Evolutionary conservation across 768 basidiomycete species (phyloP), one percentile per base, ranked within the genome.

Genomic region (Psilocybe subaeruginosa): DNA sequence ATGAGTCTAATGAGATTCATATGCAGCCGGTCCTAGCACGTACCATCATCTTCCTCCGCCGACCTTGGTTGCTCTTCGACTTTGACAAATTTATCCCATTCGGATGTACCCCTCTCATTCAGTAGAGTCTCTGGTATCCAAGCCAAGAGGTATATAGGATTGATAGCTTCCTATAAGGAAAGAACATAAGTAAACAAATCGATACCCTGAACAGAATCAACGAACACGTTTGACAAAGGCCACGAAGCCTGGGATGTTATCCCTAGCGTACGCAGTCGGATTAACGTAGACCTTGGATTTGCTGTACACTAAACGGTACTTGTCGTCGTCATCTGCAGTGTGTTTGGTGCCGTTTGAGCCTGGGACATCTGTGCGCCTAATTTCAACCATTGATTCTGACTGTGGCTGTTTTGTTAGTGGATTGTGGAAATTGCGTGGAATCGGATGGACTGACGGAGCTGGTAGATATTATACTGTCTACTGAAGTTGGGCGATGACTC

Each of bases 251-350:
- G 93, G 87, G 37, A 98, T 92, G 73, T 98, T 97, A 74, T 99
- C 97, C 69, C 91, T 83, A 2, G 91, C 82, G 72, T 95, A 96
- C 3, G 91, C 87, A 2, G 95, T 97, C 0, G 97, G 97, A 67
- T 98, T 93, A 47, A 99, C 88, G 71, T 97, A 95, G 48, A 98
- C 97, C 73, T 95, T 96, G 45, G 91, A 93, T 73, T 97, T 97
- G 74, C 88, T 90, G 68, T 94, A 97, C 12, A 98, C 73, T 51
- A 98, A 80, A 48, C 91, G 81, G 71, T 86, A 85, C 72, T 85
- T 87, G 67, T 87, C 87, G 66, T 89, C 87, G 58, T 84, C 80
- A 6, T 69, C 68, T 51, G 62, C 30, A 23, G 39, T 47, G 39
- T 58, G 39, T 68, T 54, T 43, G 11, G 41, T n/a, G 11, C 11